Evolutionary conservation across 2,329 filamentous ascomycete genomes (phyloP), one percentile per base, ranked within the genome.

Genomic region (Scytalidium lignicola): DNA sequence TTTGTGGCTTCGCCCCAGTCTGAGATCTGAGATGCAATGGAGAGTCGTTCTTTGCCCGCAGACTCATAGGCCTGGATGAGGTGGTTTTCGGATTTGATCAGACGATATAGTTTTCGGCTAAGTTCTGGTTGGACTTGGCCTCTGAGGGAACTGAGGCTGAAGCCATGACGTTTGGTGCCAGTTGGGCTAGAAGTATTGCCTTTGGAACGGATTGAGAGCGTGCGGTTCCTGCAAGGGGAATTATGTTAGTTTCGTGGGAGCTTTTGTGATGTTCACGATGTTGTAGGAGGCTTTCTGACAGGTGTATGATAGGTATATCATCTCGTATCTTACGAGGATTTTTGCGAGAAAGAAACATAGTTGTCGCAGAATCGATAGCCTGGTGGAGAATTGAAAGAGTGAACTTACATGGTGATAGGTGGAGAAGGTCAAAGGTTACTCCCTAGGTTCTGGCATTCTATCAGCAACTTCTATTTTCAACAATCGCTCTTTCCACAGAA

Each of bases 51-150:
- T 51, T 86, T 86, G 44, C 85, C 89, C 6, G 92, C 93, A 6
- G 82, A 74, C 72, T 96, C 90, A 71, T 96, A 86, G 44, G 88
- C 86, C 44, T 79, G 76, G 61, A 97, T 90, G 29, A 91, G 84
- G 64, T 86, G 84, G 75, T 96, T 97, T 70, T 95, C 87, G 44
- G 87, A 88, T 74, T 99, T 99, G 76, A 97, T 96, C 53, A 99
- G 79, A 60, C 86, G 86, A 77, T 85, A 95, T 46, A 99, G 83
- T 66, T 86, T 88, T 69, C 88, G 90, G 61, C 88, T 90, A 22
- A 96, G 80, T 68, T 96, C 90, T 3, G 91, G 89, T 65, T 96
- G 90, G 60, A 86, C 80, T 44, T 85, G 82, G 49, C 90, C 90
- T 46, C 92, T 89, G 48, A 99, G 82, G 18, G 90, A 93, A 56